Percentiles rank a stretch among this genome's conserved stretches.
Evolutionary conservation across 1,139 yeast genomes (phyloP).

Genomic region (Magnusiomyces suaveolens): DNA sequence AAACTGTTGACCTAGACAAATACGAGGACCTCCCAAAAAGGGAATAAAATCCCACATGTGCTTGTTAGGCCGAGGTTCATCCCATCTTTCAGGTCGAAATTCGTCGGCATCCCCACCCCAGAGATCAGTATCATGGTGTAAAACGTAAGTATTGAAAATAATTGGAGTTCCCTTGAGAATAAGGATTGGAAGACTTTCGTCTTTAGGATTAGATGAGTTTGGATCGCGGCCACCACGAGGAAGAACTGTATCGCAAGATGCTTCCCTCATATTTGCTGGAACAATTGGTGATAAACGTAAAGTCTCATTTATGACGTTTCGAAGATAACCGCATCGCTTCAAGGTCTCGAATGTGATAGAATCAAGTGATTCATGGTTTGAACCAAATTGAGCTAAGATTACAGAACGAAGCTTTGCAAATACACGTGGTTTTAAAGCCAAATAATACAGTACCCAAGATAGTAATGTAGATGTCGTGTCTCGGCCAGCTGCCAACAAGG

Average conservation of each 20-base stretch:
- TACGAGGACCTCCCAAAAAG: slow-evolving; percentile 53
- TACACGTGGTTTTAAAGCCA: slow-evolving; percentile 37
- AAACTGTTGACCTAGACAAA: slow-evolving; percentile 51
- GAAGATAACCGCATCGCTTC: slow-evolving; percentile 31
- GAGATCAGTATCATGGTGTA: slow-evolving; percentile 38
- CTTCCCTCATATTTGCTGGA: slow-evolving; percentile 24
- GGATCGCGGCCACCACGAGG: slow-evolving; percentile 42
- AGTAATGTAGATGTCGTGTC: slow-evolving; percentile 46
- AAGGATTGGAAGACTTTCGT: slow-evolving; percentile 35
- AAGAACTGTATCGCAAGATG: slow-evolving; percentile 32
- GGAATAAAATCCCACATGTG: slow-evolving; percentile 30
- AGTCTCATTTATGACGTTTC: slow-evolving; percentile 23
- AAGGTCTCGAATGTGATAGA: slow-evolving; percentile 38
- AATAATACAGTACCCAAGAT: slow-evolving; percentile 38
- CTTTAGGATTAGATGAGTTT: slow-evolving; percentile 18
- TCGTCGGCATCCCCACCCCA: slow-evolving; percentile 43
- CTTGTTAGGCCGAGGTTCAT: slow-evolving; percentile 19
- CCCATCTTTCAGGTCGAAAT: slow-evolving; percentile 48
- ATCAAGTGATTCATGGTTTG: not conserved
- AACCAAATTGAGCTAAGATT: slow-evolving; percentile 20
- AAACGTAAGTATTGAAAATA: slow-evolving; percentile 37
- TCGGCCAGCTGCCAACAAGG: slow-evolving; percentile 44
- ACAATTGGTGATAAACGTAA: slow-evolving; percentile 26
- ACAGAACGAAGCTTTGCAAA: slow-evolving; percentile 34
- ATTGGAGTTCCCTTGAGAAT: slow-evolving; percentile 42